Conservation (phyloP, 805 yeast species). For the Candida sphagnicola region DNA sequence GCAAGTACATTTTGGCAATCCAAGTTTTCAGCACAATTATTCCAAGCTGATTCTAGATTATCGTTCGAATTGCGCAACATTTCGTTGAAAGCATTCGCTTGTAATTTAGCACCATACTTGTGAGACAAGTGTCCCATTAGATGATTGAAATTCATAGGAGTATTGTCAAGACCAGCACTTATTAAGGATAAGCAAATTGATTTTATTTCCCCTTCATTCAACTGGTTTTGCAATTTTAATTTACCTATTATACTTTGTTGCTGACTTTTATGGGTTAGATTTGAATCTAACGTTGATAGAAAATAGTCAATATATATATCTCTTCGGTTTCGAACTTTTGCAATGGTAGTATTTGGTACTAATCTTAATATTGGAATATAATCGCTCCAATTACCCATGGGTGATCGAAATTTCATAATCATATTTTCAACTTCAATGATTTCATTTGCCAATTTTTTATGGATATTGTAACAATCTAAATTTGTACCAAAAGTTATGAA, state of each 20-base stretch:
- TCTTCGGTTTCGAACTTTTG: constrained; percentile 34
- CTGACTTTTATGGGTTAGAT: constrained; percentile 19
- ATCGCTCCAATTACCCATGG: constrained; percentile 52
- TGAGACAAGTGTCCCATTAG: constrained; percentile 52
- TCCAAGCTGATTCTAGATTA: constrained; percentile 32
- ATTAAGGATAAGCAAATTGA: constrained; percentile 72
- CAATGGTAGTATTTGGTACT: constrained; percentile 18
- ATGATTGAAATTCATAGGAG: constrained; percentile 59
- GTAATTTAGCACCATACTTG: constrained; percentile 33
- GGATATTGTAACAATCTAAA: constrained; percentile 39
- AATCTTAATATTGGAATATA: constrained; percentile 45
- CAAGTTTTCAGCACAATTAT: constrained; percentile 16
- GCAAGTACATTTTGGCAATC: constrained; percentile 53
- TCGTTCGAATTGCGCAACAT: constrained; percentile 32
- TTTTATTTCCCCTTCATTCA: constrained; percentile 39
- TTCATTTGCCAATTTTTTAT: constrained; percentile 41
- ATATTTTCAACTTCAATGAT: constrained; percentile 53
- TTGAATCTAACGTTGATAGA: constrained; percentile 6
- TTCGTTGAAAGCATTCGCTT: constrained; percentile 39
- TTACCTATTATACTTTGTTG: constrained; percentile 30
- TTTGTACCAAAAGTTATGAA: constrained; percentile 49
- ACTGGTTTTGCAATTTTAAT: constrained; percentile 6
- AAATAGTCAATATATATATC: constrained; percentile 46
- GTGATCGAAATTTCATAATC: constrained; percentile 56
- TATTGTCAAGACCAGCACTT: constrained; percentile 75